These are phyloP conservation scores for Loxodes magnus DNA, from an alignment of 73 alveolate species.

Conservation along the genomic window DNA sequence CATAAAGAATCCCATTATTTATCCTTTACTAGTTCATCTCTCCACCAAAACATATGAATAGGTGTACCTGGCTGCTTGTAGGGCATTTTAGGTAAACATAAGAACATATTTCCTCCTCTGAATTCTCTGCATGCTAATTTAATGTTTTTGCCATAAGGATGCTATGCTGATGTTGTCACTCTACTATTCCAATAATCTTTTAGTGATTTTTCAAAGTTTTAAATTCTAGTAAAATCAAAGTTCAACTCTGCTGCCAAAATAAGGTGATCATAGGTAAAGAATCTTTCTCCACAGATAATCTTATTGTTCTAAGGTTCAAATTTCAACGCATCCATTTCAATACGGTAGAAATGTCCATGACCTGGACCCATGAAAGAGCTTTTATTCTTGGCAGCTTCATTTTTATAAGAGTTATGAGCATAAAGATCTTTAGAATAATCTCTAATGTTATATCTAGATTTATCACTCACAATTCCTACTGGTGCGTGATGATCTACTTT, in stretches of 20 bases:
- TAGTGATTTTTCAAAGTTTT: neutral
- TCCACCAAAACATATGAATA: slow-evolving; percentile 2
- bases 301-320: slow-evolving; percentile 12
- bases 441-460: neutral
- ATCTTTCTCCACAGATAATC: neutral
- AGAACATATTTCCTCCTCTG: slow-evolving; percentile 7
- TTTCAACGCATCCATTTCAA: slow-evolving; percentile 1
- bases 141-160: neutral
- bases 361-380: slow-evolving; percentile 7
- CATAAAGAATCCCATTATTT: neutral
- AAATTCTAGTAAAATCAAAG: neutral
- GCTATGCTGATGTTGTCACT: slow-evolving; percentile 4
- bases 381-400: slow-evolving; percentile 9
- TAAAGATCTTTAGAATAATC: slow-evolving; percentile 11
- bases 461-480: slow-evolving; percentile 5
- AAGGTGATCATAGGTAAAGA: slow-evolving; percentile 3
- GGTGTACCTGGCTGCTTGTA: slow-evolving; percentile 9
- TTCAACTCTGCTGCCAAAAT: slow-evolving; percentile 1
- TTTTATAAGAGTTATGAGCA: slow-evolving; percentile 1
- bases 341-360: slow-evolving; percentile 6
- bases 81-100: slow-evolving; percentile 8
- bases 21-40: slow-evolving; percentile 1
- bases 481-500: slow-evolving; percentile 3
- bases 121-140: neutral
- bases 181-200: slow-evolving; percentile 5